These are phyloP conservation scores for Glonium stellatum DNA, from an alignment of 495 filamentous ascomycete genomes.

Conservation along the genomic window DNA sequence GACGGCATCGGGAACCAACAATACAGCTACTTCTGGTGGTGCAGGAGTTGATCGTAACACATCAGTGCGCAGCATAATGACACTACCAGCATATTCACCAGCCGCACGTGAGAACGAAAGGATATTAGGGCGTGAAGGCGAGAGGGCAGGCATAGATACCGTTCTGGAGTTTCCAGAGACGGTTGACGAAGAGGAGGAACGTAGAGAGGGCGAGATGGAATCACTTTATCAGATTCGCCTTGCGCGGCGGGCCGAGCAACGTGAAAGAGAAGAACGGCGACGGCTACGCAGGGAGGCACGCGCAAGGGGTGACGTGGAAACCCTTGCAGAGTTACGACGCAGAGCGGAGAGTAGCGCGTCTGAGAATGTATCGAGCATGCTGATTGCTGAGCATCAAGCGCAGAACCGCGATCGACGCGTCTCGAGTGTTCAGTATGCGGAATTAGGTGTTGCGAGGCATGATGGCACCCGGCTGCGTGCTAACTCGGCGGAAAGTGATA, in stretches of 20 bases:
- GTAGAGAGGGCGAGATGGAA: constrained; percentile 91
- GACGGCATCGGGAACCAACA: constrained; percentile 9
- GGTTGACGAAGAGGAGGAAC: constrained; percentile 62
- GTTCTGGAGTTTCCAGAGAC: constrained; percentile 81
- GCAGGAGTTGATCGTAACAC: constrained; percentile 71
- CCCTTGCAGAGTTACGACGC: constrained; percentile 45
- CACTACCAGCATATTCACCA: constrained; percentile 70
- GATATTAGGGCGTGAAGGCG: constrained; percentile 84
- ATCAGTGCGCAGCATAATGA: constrained; percentile 85
- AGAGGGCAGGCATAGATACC: constrained; percentile 78
- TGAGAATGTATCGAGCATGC: constrained; percentile 13
- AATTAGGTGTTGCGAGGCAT: constrained; percentile 76
- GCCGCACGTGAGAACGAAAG: constrained; percentile 68
- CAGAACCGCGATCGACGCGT: constrained; percentile 64
- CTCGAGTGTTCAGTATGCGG: constrained; percentile 77
- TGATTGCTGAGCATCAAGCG: constrained; percentile 62
- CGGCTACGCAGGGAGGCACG: constrained; percentile 61
- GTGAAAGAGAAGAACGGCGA: constrained; percentile 68
- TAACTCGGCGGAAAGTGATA: constrained; percentile 70
- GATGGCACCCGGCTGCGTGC: constrained; percentile 83
- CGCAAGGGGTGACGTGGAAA: constrained; percentile 55
- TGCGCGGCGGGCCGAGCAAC: constrained; percentile 65
- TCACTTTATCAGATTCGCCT: constrained; percentile 82
- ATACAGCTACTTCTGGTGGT: constrained; percentile 8
- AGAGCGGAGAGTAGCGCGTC: constrained; percentile 23